Evolutionary conservation across 768 basidiomycete genomes (phyloP), one percentile per base, ranked within the genome.

Genomic region (Sporobolomyces phaffii): DNA sequence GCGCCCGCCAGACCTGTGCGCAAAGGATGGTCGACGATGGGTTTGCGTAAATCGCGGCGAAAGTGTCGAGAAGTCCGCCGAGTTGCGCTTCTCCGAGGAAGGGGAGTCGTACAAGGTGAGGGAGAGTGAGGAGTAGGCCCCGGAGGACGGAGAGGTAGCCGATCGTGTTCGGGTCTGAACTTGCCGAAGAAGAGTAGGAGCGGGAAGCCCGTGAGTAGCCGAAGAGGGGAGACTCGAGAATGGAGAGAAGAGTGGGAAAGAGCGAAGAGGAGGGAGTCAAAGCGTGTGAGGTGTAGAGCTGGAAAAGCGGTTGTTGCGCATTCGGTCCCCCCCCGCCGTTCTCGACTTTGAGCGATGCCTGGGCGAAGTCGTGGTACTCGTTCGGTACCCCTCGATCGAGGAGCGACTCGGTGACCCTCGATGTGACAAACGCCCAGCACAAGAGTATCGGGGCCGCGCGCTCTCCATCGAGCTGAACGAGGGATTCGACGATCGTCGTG

Each of bases 361-460:
- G 57, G 24, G 73, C 73, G 22, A 65, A 73, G 40, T 29, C 72
- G 64, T 65, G 74, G 73, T 60, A 77, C 40, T 41, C 69, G 58
- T 54, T 69, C 20, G 68, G 73, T 31, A 74, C 76, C 65, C 28
- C 75, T 2, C 70, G 63, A 20, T 67, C 62, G 22, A 67, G 45
- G 14, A 74, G 62, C 2, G 73, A 72, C 4, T 62, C 34, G 1
- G 67, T 72, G n/a, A 89, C 75, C 36, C 85, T 82, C 15, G 86
- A 86, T 5, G 94, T 82, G 1, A 92, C 83, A 74, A 86, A 90
- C 0, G 91, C 82, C 93, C 93, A 97, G 0, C 86, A 86, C 9
- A 92, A 80, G 72, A 88, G 87, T 6, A 86, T 82, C 70, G 86
- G 85, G 0, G 84, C 81, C 73, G 85, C 85, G 69, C 88, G 86